Conservation (phyloP, 768 basidiomycete species). For the Phanerochaete carnosa region DNA sequence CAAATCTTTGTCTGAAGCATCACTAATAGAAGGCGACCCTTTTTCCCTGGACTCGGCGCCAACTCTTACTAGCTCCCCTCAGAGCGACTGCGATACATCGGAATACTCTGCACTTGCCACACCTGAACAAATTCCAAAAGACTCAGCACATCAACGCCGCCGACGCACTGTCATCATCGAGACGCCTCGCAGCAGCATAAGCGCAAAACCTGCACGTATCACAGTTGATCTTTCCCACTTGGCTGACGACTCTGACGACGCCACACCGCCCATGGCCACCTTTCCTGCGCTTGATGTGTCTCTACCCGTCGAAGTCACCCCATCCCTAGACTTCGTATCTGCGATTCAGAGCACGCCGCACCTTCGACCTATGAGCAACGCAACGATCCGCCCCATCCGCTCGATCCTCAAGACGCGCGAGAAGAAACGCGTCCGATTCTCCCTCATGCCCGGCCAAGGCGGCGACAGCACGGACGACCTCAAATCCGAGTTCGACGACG, state of each 20-base stretch:
- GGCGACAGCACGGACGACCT: not conserved
- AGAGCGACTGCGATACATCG: not conserved
- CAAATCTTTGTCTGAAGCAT: not conserved
- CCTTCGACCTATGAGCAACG: slow-evolving; percentile 20
- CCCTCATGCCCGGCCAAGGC: slow-evolving; percentile 18
- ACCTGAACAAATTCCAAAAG: not conserved
- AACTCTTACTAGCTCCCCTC: slow-evolving; percentile 12
- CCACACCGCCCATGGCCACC: not conserved
- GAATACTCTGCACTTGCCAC: not conserved
- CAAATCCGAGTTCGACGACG: slow-evolving; percentile 1
- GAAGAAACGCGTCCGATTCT: slow-evolving; percentile 37
- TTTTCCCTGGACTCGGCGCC: slow-evolving; percentile 13
- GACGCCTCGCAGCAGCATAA: slow-evolving; percentile 16
- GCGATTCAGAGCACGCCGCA: slow-evolving; percentile 16
- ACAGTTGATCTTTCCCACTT: slow-evolving; percentile 15
- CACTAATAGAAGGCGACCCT: slow-evolving; percentile 1
- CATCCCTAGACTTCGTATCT: slow-evolving; percentile 16
- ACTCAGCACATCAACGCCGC: slow-evolving; percentile 17
- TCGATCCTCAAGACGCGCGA: slow-evolving; percentile 34
- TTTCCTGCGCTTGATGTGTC: slow-evolving; percentile 11
- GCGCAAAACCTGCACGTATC: slow-evolving; percentile 1
- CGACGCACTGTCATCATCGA: slow-evolving; percentile 29
- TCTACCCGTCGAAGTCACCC: slow-evolving; percentile 11
- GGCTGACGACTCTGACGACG: slow-evolving; percentile 7
- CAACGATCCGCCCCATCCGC: slow-evolving; percentile 27